Percentiles rank a stretch among this genome's conserved stretches.
These are phyloP conservation scores for Cercospora nicotianae DNA, from an alignment of 2,329 filamentous ascomycete species.

Conservation along the genomic window DNA sequence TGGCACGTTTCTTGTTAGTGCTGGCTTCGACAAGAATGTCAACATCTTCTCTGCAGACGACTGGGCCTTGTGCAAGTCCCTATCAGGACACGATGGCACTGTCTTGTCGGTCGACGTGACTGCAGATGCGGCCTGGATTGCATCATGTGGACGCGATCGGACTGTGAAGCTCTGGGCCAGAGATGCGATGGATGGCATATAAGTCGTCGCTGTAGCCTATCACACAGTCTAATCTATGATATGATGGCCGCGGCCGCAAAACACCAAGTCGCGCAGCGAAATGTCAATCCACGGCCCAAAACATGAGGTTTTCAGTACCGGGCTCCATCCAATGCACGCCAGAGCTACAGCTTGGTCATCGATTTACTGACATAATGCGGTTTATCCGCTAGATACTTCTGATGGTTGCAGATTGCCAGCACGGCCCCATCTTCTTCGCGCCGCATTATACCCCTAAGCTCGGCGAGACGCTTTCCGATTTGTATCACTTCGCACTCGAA, in stretches of 20 bases:
- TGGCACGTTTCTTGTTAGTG: constrained; percentile 85
- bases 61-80: constrained; percentile 83
- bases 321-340: too few species aligned
- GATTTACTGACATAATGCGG: constrained; percentile 14
- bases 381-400: constrained; percentile 22
- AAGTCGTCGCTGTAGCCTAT: constrained; percentile 9
- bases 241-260: neutral
- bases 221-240: neutral
- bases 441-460: constrained; percentile 43
- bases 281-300: neutral
- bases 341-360: neutral
- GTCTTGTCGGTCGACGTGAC: constrained; percentile 90
- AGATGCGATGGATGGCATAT: constrained; percentile 64
- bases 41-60: constrained; percentile 96
- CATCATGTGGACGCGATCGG: constrained; percentile 88
- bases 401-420: constrained; percentile 34
- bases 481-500: constrained; percentile 47
- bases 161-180: constrained; percentile 96
- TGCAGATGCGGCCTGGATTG: constrained; percentile 84
- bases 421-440: constrained; percentile 35
- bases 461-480: constrained; percentile 43
- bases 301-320: neutral
- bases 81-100: constrained; percentile 88
- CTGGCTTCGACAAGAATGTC: constrained; percentile 91
- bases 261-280: neutral